These are phyloP conservation scores for Arthrobotrys entomopaga DNA, from an alignment of 2,329 filamentous ascomycete genomes.

Conservation along the genomic window DNA sequence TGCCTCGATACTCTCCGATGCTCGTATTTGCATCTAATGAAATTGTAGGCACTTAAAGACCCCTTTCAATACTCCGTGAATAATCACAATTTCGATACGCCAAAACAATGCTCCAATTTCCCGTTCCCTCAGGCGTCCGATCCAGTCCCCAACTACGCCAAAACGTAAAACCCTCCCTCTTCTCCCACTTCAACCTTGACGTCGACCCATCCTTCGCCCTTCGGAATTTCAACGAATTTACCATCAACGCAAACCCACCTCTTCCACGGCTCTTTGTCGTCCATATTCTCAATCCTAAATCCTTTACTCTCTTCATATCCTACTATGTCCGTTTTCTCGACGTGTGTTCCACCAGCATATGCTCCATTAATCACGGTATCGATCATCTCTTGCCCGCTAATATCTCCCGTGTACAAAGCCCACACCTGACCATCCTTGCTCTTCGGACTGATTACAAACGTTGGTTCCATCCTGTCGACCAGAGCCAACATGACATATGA, in stretches of 20 bases:
- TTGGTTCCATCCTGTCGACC: conserved; percentile 82
- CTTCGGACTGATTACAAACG: conserved; percentile 81
- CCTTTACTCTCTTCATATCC: conserved; percentile 78
- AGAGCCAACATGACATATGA: conserved; percentile 80
- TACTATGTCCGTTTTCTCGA: conserved; percentile 68
- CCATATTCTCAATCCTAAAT: conserved; percentile 73
- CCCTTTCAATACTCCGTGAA: no score
- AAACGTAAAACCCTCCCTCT: conserved; percentile 24
- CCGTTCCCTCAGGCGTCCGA: no score
- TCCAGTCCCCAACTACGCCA: conserved; percentile 10
- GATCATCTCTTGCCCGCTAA: conserved; percentile 66
- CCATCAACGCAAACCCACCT: conserved; percentile 89
- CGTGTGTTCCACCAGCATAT: conserved; percentile 70
- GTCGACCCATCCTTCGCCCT: conserved; percentile 74
- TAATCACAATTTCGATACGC: no score
- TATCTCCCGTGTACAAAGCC: conserved; percentile 48
- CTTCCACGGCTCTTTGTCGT: conserved; percentile 74
- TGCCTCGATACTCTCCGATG: no score
- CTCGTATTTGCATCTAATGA: no score
- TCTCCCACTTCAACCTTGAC: conserved; percentile 63
- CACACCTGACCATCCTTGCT: conserved; percentile 71
- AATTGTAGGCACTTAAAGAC: no score
- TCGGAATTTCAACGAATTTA: conserved; percentile 79
- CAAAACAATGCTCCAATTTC: no score
- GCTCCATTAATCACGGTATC: conserved; percentile 80